Conservation (phyloP, 441 rosid genomes). For the Adansonia gregorii region DNA sequence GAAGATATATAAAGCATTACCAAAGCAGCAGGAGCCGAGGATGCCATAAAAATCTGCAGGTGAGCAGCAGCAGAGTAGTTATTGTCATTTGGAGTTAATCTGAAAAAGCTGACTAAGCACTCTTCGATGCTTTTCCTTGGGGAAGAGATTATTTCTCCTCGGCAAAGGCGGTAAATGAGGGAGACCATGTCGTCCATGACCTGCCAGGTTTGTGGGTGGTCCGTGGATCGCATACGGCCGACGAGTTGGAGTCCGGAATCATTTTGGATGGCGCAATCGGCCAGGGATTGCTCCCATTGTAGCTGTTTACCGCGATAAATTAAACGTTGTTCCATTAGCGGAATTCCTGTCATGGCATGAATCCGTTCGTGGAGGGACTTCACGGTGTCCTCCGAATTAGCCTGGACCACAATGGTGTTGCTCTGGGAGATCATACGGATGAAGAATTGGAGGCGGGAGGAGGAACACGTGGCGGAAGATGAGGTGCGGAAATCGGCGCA, state of each 20-base stretch:
- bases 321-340: conserved; percentile 59
- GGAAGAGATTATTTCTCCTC: conserved; percentile 38
- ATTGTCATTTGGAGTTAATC: conserved; percentile 42
- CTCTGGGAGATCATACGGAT: conserved; percentile 66
- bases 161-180: conserved; percentile 49
- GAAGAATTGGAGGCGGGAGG: conserved; percentile 64
- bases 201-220: conserved; percentile 74
- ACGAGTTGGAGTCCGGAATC: conserved; percentile 73
- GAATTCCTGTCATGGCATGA: conserved; percentile 56
- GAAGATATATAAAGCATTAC: conserved; percentile 71
- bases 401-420: conserved; percentile 62
- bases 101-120: conserved; percentile 53
- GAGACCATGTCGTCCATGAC: conserved; percentile 60
- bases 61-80: conserved; percentile 42
- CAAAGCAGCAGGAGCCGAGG: conserved; percentile 65
- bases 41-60: conserved; percentile 56
- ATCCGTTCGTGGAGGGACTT: conserved; percentile 61
- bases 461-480: conserved; percentile 12
- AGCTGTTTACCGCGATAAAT: conserved; percentile 79
- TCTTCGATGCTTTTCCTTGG: conserved; percentile 40
- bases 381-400: conserved; percentile 64
- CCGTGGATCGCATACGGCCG: conserved; percentile 72
- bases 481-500: conserved; percentile 9
- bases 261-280: conserved; percentile 61
- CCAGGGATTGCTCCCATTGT: conserved; percentile 62